Base-by-base conservation (phyloP, 345 rosid species). In the Eucalyptus curtisii region DNA sequence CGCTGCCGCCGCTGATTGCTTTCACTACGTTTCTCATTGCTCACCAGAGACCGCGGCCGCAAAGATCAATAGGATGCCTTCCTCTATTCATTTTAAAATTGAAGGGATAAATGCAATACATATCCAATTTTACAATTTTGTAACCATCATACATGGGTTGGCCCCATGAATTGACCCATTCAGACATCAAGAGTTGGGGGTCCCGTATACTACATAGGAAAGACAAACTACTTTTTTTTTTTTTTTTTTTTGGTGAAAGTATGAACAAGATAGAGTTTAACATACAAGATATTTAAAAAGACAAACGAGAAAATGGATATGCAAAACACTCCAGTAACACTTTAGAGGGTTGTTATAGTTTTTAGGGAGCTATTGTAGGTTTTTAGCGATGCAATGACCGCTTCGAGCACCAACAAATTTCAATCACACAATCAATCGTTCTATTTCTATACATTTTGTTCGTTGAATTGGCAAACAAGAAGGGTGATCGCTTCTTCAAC, bases 401-500 rank as follows among this genome's bases (percentile, higher is more conserved):
- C 44, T 68, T 31, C 13, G 2, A 68, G 13, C 45, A 31, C 24
- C 13, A 33, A 33, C 44, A 61, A 61, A 13, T 8, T 0, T 8
- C 79, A 33, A 14, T 31, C 40, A 15, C 37, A 37, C 40, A 66
- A 8, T 66, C 20, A 31, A 8, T 31, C 6, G 6, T 15, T 66
- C 40, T 7, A 25, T 25, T 59, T 59, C 66, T 3, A 27, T 59
- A 5, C 66, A 59, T 59, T 27, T 27, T 59, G 66, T 59, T 27
- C 2, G 14, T 59, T 59, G 66, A 27, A 59, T 59, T 59, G 66
- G 66, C 8, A 0, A 59, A 25, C 31, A 59, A 59, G 66, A 27
- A 27, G 31, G 66, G 4, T 1, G n/a, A 25, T 59, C 7, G 0
- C n/a, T 27, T 27, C 66, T 27, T 59, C 66, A 59, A 0, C 13